Percentiles rank a stretch among this genome's conserved stretches.
Conservation (phyloP, 441 rosid species). For the Gossypium aridum region DNA sequence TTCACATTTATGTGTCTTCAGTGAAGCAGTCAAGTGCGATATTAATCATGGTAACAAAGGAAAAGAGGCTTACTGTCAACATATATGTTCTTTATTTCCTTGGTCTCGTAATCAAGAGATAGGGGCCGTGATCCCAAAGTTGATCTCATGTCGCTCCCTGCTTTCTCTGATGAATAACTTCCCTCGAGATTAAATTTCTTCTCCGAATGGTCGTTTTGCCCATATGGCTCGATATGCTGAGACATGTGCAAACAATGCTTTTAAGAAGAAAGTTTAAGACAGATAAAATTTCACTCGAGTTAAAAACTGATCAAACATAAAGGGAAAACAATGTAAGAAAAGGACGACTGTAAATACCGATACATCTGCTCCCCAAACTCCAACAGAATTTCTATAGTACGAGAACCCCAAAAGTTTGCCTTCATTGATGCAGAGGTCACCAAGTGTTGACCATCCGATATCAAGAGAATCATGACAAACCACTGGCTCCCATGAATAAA, state of each 20-base stretch:
- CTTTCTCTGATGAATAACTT: conserved; percentile 35
- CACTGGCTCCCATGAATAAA: conserved; percentile 98
- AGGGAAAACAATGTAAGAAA: conserved; percentile 2
- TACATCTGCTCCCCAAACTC: conserved; percentile 81
- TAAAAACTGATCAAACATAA: conserved; percentile 1
- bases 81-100: conserved; percentile 91
- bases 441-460: conserved; percentile 90
- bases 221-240: conserved; percentile 74
- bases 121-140: conserved; percentile 25
- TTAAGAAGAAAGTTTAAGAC: conserved; percentile 4
- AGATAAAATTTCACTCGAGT: neutral
- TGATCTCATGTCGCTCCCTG: conserved; percentile 35
- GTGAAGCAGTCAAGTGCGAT: neutral
- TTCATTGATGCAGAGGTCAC: conserved; percentile 78
- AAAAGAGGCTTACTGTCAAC: conserved; percentile 68
- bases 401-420: conserved; percentile 89
- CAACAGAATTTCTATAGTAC: conserved; percentile 61
- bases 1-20: neutral
- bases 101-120: conserved; percentile 66
- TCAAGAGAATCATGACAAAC: conserved; percentile 70
- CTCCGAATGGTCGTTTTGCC: conserved; percentile 35
- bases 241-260: neutral
- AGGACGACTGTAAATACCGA: conserved; percentile 38
- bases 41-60: neutral
- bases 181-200: conserved; percentile 33